A percentile compares a stretch with the other conserved stretches of the same genome.
phyloP scores from a whole-genome alignment of 2,329 filamentous ascomycete species.

The Exophiala bonariae region DNA sequence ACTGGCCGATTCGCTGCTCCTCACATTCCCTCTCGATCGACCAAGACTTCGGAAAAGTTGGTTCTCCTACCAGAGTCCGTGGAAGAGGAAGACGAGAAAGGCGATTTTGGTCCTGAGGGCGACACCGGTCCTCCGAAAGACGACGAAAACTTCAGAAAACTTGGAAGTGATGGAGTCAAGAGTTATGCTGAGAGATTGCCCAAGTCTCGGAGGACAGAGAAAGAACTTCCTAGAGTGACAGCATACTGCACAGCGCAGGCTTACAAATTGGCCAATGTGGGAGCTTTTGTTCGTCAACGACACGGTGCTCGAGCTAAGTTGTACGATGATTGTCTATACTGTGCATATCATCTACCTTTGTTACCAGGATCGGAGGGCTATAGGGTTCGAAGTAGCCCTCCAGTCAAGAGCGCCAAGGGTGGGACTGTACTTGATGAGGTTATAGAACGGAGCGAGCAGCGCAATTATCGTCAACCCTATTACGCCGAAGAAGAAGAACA shows the following conservation, averaged over 20 bases:
- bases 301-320: slow-evolving; percentile 92
- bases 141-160: slow-evolving; percentile 62
- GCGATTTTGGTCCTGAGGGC: slow-evolving; percentile 59
- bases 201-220: slow-evolving; percentile 82
- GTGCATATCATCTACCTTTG: slow-evolving; percentile 88
- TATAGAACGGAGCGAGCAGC: slow-evolving; percentile 87
- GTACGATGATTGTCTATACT: slow-evolving; percentile 96
- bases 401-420: slow-evolving; percentile 88
- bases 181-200: slow-evolving; percentile 92
- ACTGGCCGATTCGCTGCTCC: slow-evolving; percentile 58
- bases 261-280: slow-evolving; percentile 86
- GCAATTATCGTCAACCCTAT: slow-evolving; percentile 90
- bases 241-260: slow-evolving; percentile 95
- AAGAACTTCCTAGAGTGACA: slow-evolving; percentile 77
- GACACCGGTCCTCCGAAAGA: slow-evolving; percentile 50
- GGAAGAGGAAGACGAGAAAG: slow-evolving; percentile 55
- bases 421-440: slow-evolving; percentile 92
- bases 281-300: slow-evolving; percentile 80
- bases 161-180: slow-evolving; percentile 66
- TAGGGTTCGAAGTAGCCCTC: slow-evolving; percentile 82
- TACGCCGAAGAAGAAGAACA: slow-evolving; percentile 68
- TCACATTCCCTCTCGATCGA: slow-evolving; percentile 78
- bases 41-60: slow-evolving; percentile 95
- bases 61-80: slow-evolving; percentile 85
- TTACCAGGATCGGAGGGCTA: slow-evolving; percentile 85